Percentiles rank a stretch among this genome's conserved stretches.
phyloP scores from a whole-genome alignment of 495 filamentous ascomycete genomes.

The Aeminium ludgeri region DNA sequence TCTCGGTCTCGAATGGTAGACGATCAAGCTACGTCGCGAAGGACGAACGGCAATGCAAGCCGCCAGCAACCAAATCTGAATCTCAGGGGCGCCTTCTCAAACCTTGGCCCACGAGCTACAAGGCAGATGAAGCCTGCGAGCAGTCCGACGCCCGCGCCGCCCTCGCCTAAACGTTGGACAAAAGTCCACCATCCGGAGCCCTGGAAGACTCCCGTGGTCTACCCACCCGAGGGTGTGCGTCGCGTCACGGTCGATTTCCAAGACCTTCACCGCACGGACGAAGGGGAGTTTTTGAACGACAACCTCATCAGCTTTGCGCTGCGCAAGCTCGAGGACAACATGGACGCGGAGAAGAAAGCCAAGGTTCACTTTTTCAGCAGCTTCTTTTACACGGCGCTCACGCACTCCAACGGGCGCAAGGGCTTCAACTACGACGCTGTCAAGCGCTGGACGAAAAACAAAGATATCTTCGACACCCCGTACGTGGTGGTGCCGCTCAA shows the following conservation, averaged over 20 bases:
- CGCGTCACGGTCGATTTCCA: constrained; percentile 58
- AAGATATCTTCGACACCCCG: constrained; percentile 72
- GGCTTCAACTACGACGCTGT: constrained; percentile 67
- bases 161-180: constrained; percentile 8
- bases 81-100: not conserved
- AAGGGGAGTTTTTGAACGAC: constrained; percentile 81
- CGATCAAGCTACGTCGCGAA: too few relatives aligned
- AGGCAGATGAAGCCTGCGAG: not conserved
- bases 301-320: constrained; percentile 80
- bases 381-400: constrained; percentile 71
- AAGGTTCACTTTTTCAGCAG: constrained; percentile 78
- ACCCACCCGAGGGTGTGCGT: constrained; percentile 44
- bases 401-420: constrained; percentile 35
- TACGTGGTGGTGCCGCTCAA: constrained; percentile 88
- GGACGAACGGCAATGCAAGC: too few relatives aligned
- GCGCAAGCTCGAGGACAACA: constrained; percentile 23
- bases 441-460: constrained; percentile 71
- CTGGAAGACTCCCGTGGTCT: constrained; percentile 46
- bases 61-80: too few relatives aligned
- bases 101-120: not conserved
- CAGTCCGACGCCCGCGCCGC: not conserved
- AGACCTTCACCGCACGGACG: constrained; percentile 66
- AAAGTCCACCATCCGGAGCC: constrained; percentile 1
- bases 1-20: too few relatives aligned
- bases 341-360: constrained; percentile 27